Evolutionary conservation across 257 asterid species (phyloP).

Genomic region (Solanum gandarillasii): DNA sequence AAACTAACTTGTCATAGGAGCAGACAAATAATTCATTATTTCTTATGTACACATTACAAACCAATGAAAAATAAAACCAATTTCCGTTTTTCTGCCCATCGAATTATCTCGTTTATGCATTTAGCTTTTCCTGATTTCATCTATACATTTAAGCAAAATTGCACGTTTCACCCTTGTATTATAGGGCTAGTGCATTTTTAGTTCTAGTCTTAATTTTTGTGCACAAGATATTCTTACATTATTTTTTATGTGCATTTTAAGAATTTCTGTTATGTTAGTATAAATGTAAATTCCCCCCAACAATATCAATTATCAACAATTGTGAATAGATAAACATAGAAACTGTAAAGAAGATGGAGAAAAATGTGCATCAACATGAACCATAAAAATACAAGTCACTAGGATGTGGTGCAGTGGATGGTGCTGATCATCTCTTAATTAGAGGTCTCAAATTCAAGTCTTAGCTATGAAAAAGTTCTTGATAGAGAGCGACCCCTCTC

Average conservation of each 20-base stretch:
- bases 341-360: background rate
- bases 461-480: rapidly evolving
- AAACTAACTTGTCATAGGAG: background rate
- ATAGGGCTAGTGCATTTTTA: background rate
- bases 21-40: background rate
- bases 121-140: background rate
- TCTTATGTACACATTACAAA: background rate
- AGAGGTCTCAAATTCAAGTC: too few relatives aligned
- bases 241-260: background rate
- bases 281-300: background rate
- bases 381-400: background rate
- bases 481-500: too few relatives aligned
- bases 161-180: background rate
- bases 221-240: background rate
- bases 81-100: background rate
- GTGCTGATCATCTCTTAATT: too few relatives aligned
- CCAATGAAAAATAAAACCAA: background rate
- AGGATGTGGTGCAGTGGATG: too few relatives aligned
- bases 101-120: background rate
- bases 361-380: background rate
- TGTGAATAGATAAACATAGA: background rate
- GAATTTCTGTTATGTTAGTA: background rate
- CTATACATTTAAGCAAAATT: background rate
- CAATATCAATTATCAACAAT: background rate
- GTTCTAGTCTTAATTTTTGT: background rate